Conservation (phyloP, 495 filamentous ascomycete genomes). For the Annulohypoxylon maeteangense region DNA sequence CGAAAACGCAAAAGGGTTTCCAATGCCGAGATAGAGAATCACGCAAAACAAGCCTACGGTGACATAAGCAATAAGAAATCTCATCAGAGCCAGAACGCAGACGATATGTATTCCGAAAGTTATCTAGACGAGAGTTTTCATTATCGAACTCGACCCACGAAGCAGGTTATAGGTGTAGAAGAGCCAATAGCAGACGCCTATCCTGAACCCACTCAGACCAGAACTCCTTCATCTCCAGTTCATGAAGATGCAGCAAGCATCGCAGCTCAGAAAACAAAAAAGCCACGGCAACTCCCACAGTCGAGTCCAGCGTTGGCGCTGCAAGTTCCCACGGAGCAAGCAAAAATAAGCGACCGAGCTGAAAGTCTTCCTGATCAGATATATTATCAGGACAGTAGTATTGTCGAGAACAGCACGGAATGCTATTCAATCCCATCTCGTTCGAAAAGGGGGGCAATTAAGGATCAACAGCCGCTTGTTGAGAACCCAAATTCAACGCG, state of each 20-base stretch:
- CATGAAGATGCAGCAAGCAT: neutral
- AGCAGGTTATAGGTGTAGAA: constrained; percentile 13
- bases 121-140: constrained; percentile 45
- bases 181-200: neutral
- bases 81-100: neutral
- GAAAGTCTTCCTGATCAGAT: neutral
- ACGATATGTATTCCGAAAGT: constrained; percentile 22
- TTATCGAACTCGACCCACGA: constrained; percentile 41
- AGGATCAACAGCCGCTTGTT: neutral
- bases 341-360: constrained; percentile 2
- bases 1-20: neutral
- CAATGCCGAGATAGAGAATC: neutral
- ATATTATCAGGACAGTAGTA: neutral
- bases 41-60: neutral
- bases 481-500: neutral
- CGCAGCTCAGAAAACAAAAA: neutral
- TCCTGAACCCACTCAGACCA: constrained; percentile 21
- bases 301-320: neutral
- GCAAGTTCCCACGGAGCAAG: neutral
- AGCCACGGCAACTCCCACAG: constrained; percentile 10
- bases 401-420: neutral
- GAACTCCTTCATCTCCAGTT: constrained; percentile 10
- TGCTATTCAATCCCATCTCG: neutral
- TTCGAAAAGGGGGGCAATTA: neutral
- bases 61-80: neutral